Evolutionary conservation across 805 yeast species (phyloP).

Genomic region (Saccharomycopsis oosterbeekiorum): DNA sequence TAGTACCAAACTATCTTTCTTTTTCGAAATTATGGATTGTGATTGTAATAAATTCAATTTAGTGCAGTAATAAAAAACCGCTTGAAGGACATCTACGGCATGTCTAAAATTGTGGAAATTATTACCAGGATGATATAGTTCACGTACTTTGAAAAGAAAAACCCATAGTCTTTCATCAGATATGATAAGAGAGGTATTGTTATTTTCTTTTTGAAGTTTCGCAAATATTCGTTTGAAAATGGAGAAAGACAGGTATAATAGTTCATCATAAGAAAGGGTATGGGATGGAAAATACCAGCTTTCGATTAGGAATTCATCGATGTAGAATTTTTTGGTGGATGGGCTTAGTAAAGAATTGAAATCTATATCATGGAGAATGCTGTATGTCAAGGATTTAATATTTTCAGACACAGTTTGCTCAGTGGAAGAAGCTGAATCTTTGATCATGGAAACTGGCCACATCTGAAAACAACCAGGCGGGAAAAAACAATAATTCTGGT

Average conservation of each 20-base stretch:
- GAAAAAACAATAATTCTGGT: not conserved
- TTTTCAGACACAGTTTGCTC: not conserved
- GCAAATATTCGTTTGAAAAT: constrained; percentile 40
- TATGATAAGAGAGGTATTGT: constrained; percentile 19
- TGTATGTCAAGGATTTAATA: constrained; percentile 12
- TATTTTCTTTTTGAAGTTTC: constrained; percentile 15
- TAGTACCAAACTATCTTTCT: not conserved
- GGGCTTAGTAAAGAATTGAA: constrained; percentile 20
- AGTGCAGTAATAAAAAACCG: constrained; percentile 56
- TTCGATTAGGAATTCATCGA: constrained; percentile 32
- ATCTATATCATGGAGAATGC: constrained; percentile 17
- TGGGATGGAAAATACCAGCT: constrained; percentile 69
- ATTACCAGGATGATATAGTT: constrained; percentile 73
- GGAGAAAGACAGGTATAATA: constrained; percentile 46
- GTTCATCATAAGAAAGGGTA: constrained; percentile 52
- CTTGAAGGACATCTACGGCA: constrained; percentile 92
- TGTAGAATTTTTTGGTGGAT: constrained; percentile 20
- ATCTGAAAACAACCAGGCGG: not conserved
- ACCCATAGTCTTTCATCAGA: constrained; percentile 41
- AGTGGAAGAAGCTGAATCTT: not conserved
- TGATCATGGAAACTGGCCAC: not conserved
- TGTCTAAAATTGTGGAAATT: constrained; percentile 94
- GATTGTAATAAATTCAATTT: constrained; percentile 22
- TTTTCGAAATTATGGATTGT: constrained; percentile 10
- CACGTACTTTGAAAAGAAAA: constrained; percentile 59